Evolutionary conservation across 805 yeast genomes (phyloP).

Genomic region (Wickerhamiella brachini): DNA sequence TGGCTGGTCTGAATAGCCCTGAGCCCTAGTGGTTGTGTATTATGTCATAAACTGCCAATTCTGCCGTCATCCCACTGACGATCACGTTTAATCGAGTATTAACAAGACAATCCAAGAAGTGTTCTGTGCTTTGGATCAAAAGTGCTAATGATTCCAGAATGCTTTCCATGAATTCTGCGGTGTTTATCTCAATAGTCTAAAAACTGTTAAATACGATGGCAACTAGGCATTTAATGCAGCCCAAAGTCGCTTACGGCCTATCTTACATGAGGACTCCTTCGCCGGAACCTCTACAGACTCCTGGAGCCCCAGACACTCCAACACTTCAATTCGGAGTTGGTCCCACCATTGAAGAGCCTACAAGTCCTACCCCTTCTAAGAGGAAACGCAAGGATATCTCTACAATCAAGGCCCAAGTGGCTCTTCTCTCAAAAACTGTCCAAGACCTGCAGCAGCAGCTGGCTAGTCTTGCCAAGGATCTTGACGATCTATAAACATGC

Average conservation of each 20-base stretch:
- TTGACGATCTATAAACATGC: background rate
- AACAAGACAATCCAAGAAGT: too few species aligned
- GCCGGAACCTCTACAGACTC: constrained; percentile 3
- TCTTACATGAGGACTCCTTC: constrained; percentile 3
- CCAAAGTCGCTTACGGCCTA: too few species aligned
- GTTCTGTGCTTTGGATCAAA: too few species aligned
- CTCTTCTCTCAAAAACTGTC: constrained; percentile 3
- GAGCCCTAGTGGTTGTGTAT: constrained; percentile 1
- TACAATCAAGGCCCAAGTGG: background rate
- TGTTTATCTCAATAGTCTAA: too few species aligned
- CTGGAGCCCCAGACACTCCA: constrained; percentile 7
- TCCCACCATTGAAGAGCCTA: constrained; percentile 13
- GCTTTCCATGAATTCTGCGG: too few species aligned
- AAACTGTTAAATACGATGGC: too few species aligned
- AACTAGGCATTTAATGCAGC: too few species aligned
- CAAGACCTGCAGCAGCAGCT: constrained; percentile 8
- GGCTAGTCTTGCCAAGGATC: background rate
- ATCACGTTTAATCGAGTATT: too few species aligned
- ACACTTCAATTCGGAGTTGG: constrained; percentile 13
- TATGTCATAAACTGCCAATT: background rate
- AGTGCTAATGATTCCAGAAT: too few species aligned
- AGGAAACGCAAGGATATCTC: background rate
- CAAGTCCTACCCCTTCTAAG: constrained; percentile 8
- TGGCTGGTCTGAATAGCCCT: constrained; percentile 1
- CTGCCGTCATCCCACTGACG: too few species aligned